phyloP scores from a whole-genome alignment of 768 basidiomycete genomes.

The Hypholoma fasciculare region DNA sequence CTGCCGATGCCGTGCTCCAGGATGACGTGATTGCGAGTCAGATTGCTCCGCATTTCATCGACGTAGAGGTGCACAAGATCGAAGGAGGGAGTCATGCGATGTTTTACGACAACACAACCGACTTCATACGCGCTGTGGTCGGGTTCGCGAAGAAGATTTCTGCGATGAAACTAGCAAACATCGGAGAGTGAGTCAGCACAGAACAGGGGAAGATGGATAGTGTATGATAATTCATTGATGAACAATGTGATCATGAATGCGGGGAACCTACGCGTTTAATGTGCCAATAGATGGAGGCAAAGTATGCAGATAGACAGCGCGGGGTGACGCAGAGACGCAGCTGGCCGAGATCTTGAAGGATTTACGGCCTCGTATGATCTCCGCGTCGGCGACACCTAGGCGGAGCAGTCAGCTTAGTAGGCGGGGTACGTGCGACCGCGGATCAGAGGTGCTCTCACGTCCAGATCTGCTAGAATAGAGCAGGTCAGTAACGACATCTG shows the following conservation, averaged over 20 bases:
- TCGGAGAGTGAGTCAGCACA: neutral
- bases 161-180: neutral
- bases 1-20: neutral
- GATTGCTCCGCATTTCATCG: neutral
- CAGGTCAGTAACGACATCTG: too few relatives aligned
- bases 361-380: too few relatives aligned
- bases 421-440: too few relatives aligned
- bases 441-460: too few relatives aligned
- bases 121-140: neutral
- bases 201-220: neutral
- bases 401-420: too few relatives aligned
- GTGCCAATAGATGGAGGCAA: too few relatives aligned
- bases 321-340: too few relatives aligned
- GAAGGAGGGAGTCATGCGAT: neutral
- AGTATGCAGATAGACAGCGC: too few relatives aligned
- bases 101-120: neutral
- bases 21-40: neutral
- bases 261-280: too few relatives aligned
- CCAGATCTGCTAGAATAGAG: too few relatives aligned
- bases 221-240: neutral
- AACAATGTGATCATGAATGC: neutral
- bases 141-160: neutral
- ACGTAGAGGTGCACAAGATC: neutral
- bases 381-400: too few relatives aligned
- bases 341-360: too few relatives aligned